Evolutionary conservation across 1,284 basidiomycete genomes (phyloP), one percentile per base, ranked within the genome.

Genomic region (Violaceomyces palustris): DNA sequence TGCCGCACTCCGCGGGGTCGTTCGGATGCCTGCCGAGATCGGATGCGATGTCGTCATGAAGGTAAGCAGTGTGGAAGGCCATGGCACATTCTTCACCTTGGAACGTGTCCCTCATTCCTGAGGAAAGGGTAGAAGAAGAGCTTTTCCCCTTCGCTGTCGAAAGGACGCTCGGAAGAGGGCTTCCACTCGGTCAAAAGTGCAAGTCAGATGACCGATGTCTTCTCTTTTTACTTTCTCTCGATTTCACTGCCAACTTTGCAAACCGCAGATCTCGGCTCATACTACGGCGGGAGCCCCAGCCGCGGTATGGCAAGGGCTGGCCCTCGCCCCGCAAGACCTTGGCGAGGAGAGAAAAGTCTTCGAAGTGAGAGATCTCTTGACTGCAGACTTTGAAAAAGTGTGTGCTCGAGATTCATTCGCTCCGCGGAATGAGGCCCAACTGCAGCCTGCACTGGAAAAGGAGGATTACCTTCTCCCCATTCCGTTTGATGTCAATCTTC

Each of bases 251-350:
- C n/a, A n/a, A n/a, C n/a, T n/a, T n/a, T n/a, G n/a, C n/a, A n/a
- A n/a, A n/a, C 17, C 23, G 19, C 39, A 54, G 62, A 58, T 65
- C 32, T 61, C 59, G 6, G 64, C 64, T 7, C 53, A 65, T 31
- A 67, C 64, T 22, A 62, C 64, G 9, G 39, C 56, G 1, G 66
- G 66, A 12, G 51, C 66, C 3, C 55, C 60, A n/a, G 66, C 66
- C 23, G 61, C 61, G 17, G 53, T 61, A 1, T 68, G 66, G 66
- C 49, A 68, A 43, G 63, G 62, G 22, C 44, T 57, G 32, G 55
- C 64, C 11, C 34, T 68, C 15, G 54, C 64, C 9, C 66, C 66
- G 4, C 50, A 39, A 27, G 52, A 57, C 8, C 45, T 35, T 10
- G 54, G 61, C 17, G 39, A 27, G 14, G 66, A 68, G 34, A 50